A percentile compares a stretch with the other conserved stretches of the same genome.
phyloP scores from a whole-genome alignment of 2,329 filamentous ascomycete species.

The Capronia americana region DNA sequence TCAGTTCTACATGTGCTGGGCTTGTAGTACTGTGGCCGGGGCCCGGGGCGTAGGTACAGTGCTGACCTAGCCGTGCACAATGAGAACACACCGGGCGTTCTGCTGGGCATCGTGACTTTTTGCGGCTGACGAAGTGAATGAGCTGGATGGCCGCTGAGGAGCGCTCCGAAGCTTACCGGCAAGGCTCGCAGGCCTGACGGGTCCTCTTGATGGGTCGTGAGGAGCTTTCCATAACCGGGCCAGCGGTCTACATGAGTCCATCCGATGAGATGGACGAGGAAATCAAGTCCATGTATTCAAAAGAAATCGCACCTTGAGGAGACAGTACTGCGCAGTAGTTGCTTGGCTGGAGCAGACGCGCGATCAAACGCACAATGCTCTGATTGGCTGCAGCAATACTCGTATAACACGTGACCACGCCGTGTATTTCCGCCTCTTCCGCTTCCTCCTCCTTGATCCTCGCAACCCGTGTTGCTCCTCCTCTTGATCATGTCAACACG shows the following conservation, averaged over 20 bases:
- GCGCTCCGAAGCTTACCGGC: slow-evolving; percentile 40
- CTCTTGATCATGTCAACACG: background rate
- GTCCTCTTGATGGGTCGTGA: slow-evolving; percentile 20
- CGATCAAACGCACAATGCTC: background rate
- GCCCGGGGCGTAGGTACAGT: slow-evolving; percentile 41
- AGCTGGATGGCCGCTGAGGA: background rate
- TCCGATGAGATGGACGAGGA: background rate
- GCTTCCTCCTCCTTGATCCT: background rate
- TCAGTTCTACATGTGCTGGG: slow-evolving; percentile 3
- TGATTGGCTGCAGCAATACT: background rate
- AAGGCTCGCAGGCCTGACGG: slow-evolving; percentile 44
- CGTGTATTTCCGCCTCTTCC: background rate
- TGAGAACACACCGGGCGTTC: slow-evolving; percentile 46
- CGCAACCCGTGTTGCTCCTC: background rate
- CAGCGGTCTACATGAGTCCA: background rate
- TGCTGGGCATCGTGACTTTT: slow-evolving; percentile 46
- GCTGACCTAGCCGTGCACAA: slow-evolving; percentile 44
- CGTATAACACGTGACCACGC: too few species aligned
- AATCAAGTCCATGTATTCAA: background rate
- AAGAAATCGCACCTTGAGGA: background rate
- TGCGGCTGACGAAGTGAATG: slow-evolving; percentile 38
- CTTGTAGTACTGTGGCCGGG: slow-evolving; percentile 7
- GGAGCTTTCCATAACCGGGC: slow-evolving; percentile 2
- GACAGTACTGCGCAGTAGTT: background rate
- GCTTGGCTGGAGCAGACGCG: background rate